Conservation (phyloP, 345 rosid species). For the Cardamine occulta region DNA sequence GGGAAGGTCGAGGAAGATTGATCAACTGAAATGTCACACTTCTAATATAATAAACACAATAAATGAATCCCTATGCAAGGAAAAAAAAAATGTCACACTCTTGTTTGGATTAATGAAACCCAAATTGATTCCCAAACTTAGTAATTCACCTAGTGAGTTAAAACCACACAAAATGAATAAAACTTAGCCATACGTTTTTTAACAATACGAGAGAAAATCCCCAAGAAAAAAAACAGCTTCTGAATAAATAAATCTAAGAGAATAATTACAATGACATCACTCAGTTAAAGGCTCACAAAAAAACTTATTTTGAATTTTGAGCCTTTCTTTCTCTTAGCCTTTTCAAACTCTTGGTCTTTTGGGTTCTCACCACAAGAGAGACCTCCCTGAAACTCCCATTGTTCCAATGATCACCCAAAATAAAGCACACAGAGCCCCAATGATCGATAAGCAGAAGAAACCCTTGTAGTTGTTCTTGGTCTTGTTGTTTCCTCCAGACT, state of each 20-base stretch:
- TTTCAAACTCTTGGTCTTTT: not conserved
- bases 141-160: not conserved
- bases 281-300: not conserved
- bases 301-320: not conserved
- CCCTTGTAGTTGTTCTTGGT: constrained; percentile 37
- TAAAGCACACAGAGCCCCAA: constrained; percentile 69
- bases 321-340: constrained; percentile 7
- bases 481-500: constrained; percentile 33
- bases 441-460: constrained; percentile 53
- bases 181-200: not conserved
- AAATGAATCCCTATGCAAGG: not conserved
- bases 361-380: constrained; percentile 37
- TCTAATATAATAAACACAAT: not conserved
- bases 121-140: not conserved
- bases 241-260: not conserved
- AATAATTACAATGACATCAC: constrained; percentile 24
- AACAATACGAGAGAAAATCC: not conserved
- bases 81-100: not conserved
- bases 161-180: not conserved
- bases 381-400: constrained; percentile 49
- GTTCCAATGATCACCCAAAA: constrained; percentile 67
- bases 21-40: constrained; percentile 1
- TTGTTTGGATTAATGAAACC: no score
- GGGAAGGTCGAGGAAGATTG: no score
- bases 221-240: constrained; percentile 4